Evolutionary conservation across 2,329 filamentous ascomycete genomes (phyloP), one percentile per base, ranked within the genome.

Genomic region (Neofusicoccum kwambonambiense): DNA sequence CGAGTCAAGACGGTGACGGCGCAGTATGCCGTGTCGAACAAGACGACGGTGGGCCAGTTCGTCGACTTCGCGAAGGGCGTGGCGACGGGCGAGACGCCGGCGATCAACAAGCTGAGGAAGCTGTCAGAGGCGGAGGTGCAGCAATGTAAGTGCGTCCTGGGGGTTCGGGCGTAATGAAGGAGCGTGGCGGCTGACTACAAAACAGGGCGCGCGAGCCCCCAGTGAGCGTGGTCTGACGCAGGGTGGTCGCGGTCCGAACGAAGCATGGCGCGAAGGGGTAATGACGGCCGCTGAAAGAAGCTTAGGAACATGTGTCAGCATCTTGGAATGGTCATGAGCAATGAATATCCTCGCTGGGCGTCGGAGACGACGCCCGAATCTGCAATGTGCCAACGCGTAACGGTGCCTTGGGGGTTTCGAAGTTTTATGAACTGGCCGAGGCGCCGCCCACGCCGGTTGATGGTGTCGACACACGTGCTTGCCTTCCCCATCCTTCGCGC

Each of bases 31-130:
- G 76, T 91, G 44, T 82, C 74, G 64, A 81, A 83, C 66, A 88
- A 86, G 75, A 90, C 86, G 52, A 74, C 89, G 1, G 65, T 95
- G 13, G 84, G 87, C 5, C 83, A 87, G 22, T 84, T 86, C 2
- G 82, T 88, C 9, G 90, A 96, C 75, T 80, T 94, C 41, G 90
- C 90, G 0, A 91, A 93, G 80, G 91, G 91, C 4, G 82, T 88
- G 0, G 79, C 92, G 1, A 92, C 87, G 0, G 92, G 92, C 6
- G 86, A 90, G 74, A 81, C 88, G 1, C 89, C 92, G 1, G 79
- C 81, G 8, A 86, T 93, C 49, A 95, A 93, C 75, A 91, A 89
- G 75, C 75, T 96, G 72, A 84, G 92, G 66, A 89, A 96, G 76
- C 80, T 96, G 60, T 86, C 80, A 22, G 83, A 89, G 79, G 73